phyloP scores from a whole-genome alignment of 352 stramenopile genomes.

The Thalassiosira pacifica region DNA sequence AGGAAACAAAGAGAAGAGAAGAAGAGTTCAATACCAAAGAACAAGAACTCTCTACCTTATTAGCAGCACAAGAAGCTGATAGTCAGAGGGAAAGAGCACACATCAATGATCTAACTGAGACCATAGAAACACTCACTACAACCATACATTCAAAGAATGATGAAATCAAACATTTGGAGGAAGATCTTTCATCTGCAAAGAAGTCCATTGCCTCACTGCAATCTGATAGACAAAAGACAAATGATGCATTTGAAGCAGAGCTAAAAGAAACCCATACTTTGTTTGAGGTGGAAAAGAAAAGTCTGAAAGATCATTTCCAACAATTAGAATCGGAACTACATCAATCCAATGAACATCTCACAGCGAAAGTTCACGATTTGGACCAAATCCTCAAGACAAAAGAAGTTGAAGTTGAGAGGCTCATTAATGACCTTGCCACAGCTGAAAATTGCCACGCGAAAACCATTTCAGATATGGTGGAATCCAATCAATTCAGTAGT shows the following conservation, averaged over 20 bases:
- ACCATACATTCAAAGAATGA: conserved; percentile 24
- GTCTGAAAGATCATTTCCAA: conserved; percentile 30
- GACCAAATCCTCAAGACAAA: conserved; percentile 14
- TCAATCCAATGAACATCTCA: conserved; percentile 10
- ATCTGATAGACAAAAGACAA: conserved; percentile 12
- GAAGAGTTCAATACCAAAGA: conserved; percentile 7
- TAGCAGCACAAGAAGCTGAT: not conserved
- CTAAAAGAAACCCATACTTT: conserved; percentile 4
- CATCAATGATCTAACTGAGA: not conserved
- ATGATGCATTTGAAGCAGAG: conserved; percentile 15
- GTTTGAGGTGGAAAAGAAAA: conserved; percentile 27
- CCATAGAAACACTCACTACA: conserved; percentile 23
- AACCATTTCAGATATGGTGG: conserved; percentile 37
- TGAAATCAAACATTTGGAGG: conserved; percentile 22
- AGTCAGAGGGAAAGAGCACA: conserved; percentile 11
- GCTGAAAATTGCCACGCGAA: conserved; percentile 26
- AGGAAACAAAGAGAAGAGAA: conserved; percentile 17
- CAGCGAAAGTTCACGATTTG: conserved; percentile 18
- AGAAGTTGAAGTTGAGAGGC: conserved; percentile 24
- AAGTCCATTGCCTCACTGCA: conserved; percentile 19
- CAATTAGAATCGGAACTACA: conserved; percentile 30
- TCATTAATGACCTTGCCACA: conserved; percentile 16
- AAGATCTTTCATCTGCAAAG: conserved; percentile 26
- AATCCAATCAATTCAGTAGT: conserved; percentile 1
- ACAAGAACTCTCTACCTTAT: not conserved